phyloP scores from a whole-genome alignment of 768 basidiomycete genomes.

The Butyriboletus loyo region DNA sequence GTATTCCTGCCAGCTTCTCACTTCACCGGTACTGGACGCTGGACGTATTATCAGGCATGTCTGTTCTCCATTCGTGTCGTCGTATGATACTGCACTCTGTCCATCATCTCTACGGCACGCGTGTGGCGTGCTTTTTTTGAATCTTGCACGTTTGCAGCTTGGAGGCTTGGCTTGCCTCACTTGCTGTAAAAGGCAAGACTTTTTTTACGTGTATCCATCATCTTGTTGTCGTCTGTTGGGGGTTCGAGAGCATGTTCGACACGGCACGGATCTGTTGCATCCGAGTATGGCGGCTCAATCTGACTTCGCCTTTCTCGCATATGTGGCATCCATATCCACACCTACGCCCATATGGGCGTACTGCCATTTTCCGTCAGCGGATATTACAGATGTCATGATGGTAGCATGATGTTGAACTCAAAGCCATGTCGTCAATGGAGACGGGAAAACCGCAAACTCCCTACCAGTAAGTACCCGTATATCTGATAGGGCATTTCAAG shows the following conservation, averaged over 20 bases:
- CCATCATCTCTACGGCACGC: neutral
- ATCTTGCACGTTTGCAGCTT: neutral
- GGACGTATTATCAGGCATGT: neutral
- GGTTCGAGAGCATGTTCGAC: neutral
- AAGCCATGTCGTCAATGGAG: no score
- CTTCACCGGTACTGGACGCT: neutral
- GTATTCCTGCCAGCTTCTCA: neutral
- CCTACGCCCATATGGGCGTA: neutral
- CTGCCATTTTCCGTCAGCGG: neutral
- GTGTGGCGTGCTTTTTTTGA: neutral
- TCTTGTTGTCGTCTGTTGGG: neutral
- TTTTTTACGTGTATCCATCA: slow-evolving; percentile 6
- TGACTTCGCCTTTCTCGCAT: neutral
- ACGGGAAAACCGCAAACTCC: no score
- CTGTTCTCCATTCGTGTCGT: no score
- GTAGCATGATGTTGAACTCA: no score
- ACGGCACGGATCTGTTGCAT: slow-evolving; percentile 4
- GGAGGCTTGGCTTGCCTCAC: neutral
- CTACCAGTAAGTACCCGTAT: no score
- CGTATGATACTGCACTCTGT: neutral
- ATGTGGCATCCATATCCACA: no score
- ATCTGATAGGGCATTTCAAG: no score
- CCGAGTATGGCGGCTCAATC: no score
- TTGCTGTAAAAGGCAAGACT: neutral
- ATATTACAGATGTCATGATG: neutral